Conservation (phyloP, 768 basidiomycete genomes). For the Mycena sanguinolenta region DNA sequence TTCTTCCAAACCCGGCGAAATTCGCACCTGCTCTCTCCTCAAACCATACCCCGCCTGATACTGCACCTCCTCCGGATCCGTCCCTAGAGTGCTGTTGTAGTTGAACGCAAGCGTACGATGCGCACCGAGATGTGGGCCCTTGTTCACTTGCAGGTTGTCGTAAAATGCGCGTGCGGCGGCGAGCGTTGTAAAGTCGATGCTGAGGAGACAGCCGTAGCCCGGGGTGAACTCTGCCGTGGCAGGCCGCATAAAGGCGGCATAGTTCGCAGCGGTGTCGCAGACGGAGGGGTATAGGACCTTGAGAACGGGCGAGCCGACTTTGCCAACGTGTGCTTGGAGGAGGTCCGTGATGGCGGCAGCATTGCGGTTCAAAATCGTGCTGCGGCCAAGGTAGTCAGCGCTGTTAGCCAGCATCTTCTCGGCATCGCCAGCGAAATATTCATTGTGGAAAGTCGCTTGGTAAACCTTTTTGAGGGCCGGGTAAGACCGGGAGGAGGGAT, state of each 20-base stretch:
- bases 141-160: neutral
- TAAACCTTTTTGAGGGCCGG: slow-evolving; percentile 61
- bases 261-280: neutral
- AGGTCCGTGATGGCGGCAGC: slow-evolving; percentile 76
- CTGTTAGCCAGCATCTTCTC: slow-evolving; percentile 89
- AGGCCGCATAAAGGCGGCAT: neutral
- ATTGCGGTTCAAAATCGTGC: slow-evolving; percentile 73
- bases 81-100: neutral
- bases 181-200: neutral
- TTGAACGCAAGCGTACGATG: neutral
- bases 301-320: neutral
- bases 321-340: slow-evolving; percentile 57
- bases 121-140: neutral
- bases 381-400: slow-evolving; percentile 74
- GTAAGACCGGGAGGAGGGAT: slow-evolving; percentile 72
- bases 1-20: neutral
- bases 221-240: neutral
- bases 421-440: slow-evolving; percentile 81
- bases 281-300: slow-evolving; percentile 1
- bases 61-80: neutral
- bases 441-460: slow-evolving; percentile 69
- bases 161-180: neutral
- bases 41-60: slow-evolving; percentile 5
- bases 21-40: slow-evolving; percentile 5
- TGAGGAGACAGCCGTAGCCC: neutral